phyloP scores from a whole-genome alignment of 176 grass and related monocot genomes.

The Lolium rigidum region DNA sequence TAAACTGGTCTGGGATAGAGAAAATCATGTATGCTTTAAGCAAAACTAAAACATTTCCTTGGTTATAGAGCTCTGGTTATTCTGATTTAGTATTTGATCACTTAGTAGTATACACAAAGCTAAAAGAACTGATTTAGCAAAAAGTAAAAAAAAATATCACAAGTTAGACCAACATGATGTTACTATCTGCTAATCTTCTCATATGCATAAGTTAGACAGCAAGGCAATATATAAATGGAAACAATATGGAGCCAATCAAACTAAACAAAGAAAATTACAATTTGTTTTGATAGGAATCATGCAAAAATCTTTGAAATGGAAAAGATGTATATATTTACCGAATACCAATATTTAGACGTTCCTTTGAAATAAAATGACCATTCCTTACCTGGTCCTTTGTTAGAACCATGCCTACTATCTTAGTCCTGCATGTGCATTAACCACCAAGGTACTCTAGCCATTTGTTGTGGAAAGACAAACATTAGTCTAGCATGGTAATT shows the following conservation, averaged over 20 bases:
- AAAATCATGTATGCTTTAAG: too few relatives aligned
- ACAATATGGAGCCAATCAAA: background rate
- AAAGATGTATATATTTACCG: background rate
- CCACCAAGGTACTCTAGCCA: background rate
- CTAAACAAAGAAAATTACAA: background rate
- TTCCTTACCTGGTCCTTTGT: background rate
- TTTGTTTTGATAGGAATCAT: background rate
- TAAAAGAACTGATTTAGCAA: background rate
- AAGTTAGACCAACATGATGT: background rate
- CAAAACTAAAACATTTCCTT: too few relatives aligned
- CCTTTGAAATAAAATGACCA: background rate
- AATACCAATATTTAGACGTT: background rate
- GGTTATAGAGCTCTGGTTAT: too few relatives aligned
- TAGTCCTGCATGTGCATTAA: background rate
- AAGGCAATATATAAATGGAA: too few relatives aligned
- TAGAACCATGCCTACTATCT: background rate
- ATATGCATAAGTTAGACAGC: background rate
- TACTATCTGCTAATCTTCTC: background rate
- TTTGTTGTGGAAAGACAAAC: background rate
- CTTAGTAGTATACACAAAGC: too few relatives aligned
- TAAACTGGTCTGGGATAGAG: too few relatives aligned
- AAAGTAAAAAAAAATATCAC: background rate
- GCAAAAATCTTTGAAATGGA: background rate
- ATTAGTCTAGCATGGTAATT: background rate
- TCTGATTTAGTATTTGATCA: too few relatives aligned